Conservation (phyloP, 2,329 filamentous ascomycete species). For the Hypoxylon sp. region DNA sequence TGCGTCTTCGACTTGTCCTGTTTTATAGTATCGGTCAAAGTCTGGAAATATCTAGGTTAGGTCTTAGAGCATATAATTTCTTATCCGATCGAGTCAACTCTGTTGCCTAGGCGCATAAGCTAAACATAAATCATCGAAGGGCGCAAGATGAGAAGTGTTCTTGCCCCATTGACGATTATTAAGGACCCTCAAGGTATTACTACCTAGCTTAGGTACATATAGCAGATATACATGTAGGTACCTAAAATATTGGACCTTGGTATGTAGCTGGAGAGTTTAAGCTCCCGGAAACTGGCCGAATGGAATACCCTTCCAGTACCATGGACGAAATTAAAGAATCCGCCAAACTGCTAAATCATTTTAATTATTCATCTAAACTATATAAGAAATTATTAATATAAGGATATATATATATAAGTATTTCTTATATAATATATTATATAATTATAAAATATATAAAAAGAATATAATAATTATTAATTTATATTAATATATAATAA, state of each 20-base stretch:
- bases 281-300: conserved; percentile 13
- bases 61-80: neutral
- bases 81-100: conserved; percentile 8
- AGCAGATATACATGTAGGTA: neutral
- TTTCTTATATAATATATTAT: no score
- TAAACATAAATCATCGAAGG: neutral
- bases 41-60: neutral
- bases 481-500: no score
- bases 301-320: conserved; percentile 8
- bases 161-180: conserved; percentile 16
- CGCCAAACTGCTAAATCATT: no score
- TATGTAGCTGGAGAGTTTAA: neutral
- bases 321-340: no score
- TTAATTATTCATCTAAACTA: no score
- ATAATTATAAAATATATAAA: no score
- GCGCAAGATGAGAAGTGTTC: neutral
- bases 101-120: conserved; percentile 15
- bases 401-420: no score
- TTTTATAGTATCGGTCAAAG: neutral
- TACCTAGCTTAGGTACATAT: no score
- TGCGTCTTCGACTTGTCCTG: conserved; percentile 7
- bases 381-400: no score
- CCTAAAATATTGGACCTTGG: neutral
- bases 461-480: no score
- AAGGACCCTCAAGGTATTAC: conserved; percentile 1